Base-by-base conservation (phyloP, 805 yeast genomes). In the Metschnikowia picachoensis region DNA sequence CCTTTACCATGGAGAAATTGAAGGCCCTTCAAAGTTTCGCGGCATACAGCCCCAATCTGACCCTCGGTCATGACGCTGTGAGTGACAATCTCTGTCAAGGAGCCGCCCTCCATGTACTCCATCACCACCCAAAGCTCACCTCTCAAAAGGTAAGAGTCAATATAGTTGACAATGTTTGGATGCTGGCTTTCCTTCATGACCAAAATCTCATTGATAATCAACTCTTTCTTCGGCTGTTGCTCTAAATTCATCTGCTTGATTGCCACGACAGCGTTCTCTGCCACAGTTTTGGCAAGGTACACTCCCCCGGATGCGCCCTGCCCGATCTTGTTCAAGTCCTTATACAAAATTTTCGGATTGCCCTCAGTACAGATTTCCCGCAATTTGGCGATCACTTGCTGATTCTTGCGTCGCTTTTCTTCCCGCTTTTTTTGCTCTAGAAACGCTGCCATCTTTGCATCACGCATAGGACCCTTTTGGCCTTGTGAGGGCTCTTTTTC, bases 71-170 rank as follows among this genome's bases (percentile, higher is more conserved):
- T 82, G 43, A 84, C 85, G 61, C 82, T 80, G 62, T 91, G 91
- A 0, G 96, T 88, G 14, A 94, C 96, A 30, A 94, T 92, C 67
- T 94, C 99, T 0, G 99, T 92, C 56, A 94, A 73, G 0, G 95
- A 85, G 2, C 99, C 99, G 51, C 99, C 99, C 65, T 94, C 97
- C 99, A 94, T 94, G 62, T 88, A 94, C 67, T 94, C 99, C 99
- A 94, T 94, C 16, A 94, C 82, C 9, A 94, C 98, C 99, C 99
- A 94, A 45, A 94, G 73, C 56, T 85, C 90, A 37, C 87, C 87
- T 48, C 79, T 82, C 46, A 87, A 68, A 43, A 87, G 63, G 30
- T 50, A 55, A 14, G 53, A 48, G 37, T 55, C 59, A 30, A 55
- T 55, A 41, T 46, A 55, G 44, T 55, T 55, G 28, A 55, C 59